Evolutionary conservation across 345 rosid species (phyloP).

Genomic region (Boechera divaricarpa): DNA sequence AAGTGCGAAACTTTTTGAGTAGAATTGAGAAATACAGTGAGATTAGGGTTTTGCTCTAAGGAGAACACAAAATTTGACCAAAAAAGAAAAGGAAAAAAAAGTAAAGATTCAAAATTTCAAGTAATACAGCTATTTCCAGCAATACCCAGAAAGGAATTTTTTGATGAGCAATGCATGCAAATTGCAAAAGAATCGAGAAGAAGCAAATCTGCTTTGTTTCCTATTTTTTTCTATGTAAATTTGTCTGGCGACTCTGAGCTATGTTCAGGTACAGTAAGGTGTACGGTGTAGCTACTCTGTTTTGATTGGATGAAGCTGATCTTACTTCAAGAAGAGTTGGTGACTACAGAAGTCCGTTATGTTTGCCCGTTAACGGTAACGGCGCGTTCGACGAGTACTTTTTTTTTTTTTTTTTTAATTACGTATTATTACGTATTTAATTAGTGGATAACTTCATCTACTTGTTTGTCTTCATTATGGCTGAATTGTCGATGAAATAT

Average conservation of each 20-base stretch:
- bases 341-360: conserved; percentile 35
- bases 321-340: conserved; percentile 63
- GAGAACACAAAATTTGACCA: conserved; percentile 10
- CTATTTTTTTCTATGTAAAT: conserved; percentile 17
- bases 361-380: conserved; percentile 46
- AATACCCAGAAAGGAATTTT: conserved; percentile 20
- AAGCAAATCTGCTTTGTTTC: conserved; percentile 39
- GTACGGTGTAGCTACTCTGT: conserved; percentile 54
- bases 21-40: background rate
- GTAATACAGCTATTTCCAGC: conserved; percentile 12
- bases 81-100: background rate
- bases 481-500: background rate
- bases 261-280: conserved; percentile 57
- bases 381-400: background rate
- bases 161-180: conserved; percentile 32
- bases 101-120: conserved; percentile 28
- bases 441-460: background rate
- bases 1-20: conserved; percentile 11
- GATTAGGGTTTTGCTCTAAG: conserved; percentile 34
- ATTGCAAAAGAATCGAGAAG: conserved; percentile 20
- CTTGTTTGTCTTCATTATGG: background rate
- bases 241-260: conserved; percentile 50
- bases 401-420: background rate
- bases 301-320: conserved; percentile 85
- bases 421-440: background rate